A percentile compares a stretch with the other conserved stretches of the same genome.
Conservation (phyloP, 768 basidiomycete species). For the Kwoniella sp. region DNA sequence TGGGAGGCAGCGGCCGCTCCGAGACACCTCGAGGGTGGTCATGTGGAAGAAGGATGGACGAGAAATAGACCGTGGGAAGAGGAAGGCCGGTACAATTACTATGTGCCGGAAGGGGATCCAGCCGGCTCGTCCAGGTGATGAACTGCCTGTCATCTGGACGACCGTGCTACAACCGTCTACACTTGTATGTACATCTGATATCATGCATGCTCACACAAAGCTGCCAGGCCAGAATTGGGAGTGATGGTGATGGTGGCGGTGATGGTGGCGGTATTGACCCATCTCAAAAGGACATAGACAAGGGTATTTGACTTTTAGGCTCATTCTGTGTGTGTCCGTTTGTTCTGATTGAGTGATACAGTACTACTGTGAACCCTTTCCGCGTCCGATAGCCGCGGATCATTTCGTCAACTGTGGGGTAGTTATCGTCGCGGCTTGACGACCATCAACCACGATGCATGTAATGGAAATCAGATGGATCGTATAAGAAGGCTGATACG, state of each 20-base stretch:
- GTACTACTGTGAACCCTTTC: slow-evolving; percentile 1
- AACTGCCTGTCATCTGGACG: neutral
- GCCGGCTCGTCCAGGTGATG: neutral
- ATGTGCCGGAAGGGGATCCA: slow-evolving; percentile 20
- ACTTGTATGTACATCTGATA: too few relatives aligned
- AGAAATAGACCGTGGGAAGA: slow-evolving; percentile 23
- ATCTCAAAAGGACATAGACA: too few relatives aligned
- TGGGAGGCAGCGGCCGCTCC: slow-evolving; percentile 2
- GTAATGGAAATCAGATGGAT: neutral
- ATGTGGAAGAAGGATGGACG: slow-evolving; percentile 6
- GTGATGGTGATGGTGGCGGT: too few relatives aligned
- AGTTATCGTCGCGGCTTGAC: neutral
- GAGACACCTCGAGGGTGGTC: slow-evolving; percentile 12
- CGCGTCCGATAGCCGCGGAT: neutral
- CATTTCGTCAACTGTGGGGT: neutral
- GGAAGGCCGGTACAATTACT: slow-evolving; percentile 23
- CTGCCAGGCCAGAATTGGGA: too few relatives aligned
- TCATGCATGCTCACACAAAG: too few relatives aligned
- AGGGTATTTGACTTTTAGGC: neutral
- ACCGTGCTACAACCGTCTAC: too few relatives aligned
- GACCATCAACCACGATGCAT: neutral
- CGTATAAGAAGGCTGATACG: too few relatives aligned
- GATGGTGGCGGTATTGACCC: neutral
- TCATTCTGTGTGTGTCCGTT: neutral
- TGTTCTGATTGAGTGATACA: neutral